Conservation (phyloP, 495 filamentous ascomycete species). For the Talaromyces wortmannii region DNA sequence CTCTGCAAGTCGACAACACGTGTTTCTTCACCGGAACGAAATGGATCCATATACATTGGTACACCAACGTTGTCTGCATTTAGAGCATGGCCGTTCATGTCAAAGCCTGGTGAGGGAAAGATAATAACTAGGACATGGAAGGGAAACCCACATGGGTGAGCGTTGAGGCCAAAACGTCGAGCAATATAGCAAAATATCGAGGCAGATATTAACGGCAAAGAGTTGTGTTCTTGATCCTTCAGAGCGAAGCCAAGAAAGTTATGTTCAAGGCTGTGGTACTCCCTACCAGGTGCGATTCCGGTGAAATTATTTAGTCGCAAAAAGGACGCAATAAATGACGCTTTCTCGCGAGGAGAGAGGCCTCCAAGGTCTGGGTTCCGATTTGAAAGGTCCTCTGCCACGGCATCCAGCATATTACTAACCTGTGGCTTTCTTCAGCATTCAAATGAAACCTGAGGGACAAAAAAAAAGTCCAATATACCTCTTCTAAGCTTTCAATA, state of each 20-base stretch:
- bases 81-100: slow-evolving; percentile 56
- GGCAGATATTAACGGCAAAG: slow-evolving; percentile 72
- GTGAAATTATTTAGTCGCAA: slow-evolving; percentile 58
- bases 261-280: slow-evolving; percentile 75
- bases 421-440: slow-evolving; percentile 34
- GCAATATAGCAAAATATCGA: slow-evolving; percentile 67
- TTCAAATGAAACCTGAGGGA: no score
- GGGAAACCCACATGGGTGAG: slow-evolving; percentile 68
- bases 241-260: slow-evolving; percentile 73
- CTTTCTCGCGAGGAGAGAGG: slow-evolving; percentile 55
- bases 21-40: slow-evolving; percentile 61
- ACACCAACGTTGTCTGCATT: slow-evolving; percentile 30
- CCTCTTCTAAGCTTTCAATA: slow-evolving; percentile 66
- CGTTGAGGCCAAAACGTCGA: slow-evolving; percentile 58
- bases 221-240: slow-evolving; percentile 53
- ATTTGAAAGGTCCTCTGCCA: slow-evolving; percentile 46
- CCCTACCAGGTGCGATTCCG: slow-evolving; percentile 53
- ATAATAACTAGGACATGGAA: slow-evolving; percentile 75
- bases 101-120: slow-evolving; percentile 46
- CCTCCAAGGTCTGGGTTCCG: slow-evolving; percentile 42
- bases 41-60: slow-evolving; percentile 81
- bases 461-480: slow-evolving; percentile 21
- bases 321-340: slow-evolving; percentile 58
- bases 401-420: slow-evolving; percentile 49
- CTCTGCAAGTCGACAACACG: slow-evolving; percentile 47